Conservation (phyloP, 2,329 filamentous ascomycete species). For the Alternaria infectoria region DNA sequence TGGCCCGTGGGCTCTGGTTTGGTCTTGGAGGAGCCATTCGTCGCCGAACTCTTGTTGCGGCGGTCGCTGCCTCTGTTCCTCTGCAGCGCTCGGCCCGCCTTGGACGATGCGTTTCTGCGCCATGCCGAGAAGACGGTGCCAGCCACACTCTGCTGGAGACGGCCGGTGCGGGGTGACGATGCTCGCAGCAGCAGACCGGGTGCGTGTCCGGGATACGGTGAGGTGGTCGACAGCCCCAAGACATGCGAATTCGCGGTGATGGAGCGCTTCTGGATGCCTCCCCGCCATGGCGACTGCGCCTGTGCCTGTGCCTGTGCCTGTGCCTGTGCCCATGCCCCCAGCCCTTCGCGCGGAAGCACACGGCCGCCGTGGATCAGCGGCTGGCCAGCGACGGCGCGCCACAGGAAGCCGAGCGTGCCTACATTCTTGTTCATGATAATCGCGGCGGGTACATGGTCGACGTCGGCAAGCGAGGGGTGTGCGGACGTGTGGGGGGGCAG, state of each 20-base stretch:
- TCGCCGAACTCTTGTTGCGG: slow-evolving; percentile 49
- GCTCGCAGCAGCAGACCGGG: slow-evolving; percentile 17
- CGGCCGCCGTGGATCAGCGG: slow-evolving; percentile 24
- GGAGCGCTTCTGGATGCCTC: slow-evolving; percentile 12
- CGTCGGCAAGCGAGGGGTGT: slow-evolving; percentile 7
- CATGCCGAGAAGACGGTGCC: slow-evolving; percentile 38
- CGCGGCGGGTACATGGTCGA: slow-evolving; percentile 42
- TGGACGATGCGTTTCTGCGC: slow-evolving; percentile 36
- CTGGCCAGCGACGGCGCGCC: slow-evolving; percentile 39
- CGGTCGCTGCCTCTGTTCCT: slow-evolving; percentile 23
- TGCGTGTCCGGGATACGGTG: slow-evolving; percentile 17
- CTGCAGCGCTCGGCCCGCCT: slow-evolving; percentile 20
- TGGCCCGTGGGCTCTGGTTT: slow-evolving; percentile 19
- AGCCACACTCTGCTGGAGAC: slow-evolving; percentile 29
- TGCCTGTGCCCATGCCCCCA: slow-evolving; percentile 10
- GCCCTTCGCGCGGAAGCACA: slow-evolving; percentile 21
- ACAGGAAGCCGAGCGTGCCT: slow-evolving; percentile 41
- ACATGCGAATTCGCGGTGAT: slow-evolving; percentile 13
- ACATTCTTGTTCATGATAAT: slow-evolving; percentile 55
- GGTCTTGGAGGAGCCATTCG: slow-evolving; percentile 31
- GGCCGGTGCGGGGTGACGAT: slow-evolving; percentile 3
- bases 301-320: slow-evolving; percentile 9
- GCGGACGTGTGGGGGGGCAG: slow-evolving; percentile 6
- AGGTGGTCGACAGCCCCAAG: slow-evolving; percentile 4
- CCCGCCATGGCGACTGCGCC: slow-evolving; percentile 11